Evolutionary conservation across 2,329 filamentous ascomycete genomes (phyloP), one percentile per base, ranked within the genome.

Genomic region (Diaporthe citri): DNA sequence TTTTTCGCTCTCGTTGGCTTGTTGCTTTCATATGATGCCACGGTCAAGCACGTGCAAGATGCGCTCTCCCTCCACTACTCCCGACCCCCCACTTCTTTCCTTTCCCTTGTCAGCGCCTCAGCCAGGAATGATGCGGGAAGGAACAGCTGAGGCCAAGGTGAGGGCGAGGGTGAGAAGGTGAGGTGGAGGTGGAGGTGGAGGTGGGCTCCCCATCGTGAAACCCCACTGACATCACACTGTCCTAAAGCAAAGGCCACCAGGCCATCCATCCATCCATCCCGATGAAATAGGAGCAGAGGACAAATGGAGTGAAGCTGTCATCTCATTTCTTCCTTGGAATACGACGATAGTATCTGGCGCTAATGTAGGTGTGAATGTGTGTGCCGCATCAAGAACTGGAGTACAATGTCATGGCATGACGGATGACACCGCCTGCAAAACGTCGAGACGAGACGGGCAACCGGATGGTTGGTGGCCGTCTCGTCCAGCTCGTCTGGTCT

Each of bases 141-240:
- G 43, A n/a, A 31, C 43, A 36, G 43, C 43, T 67, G 28, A 67
- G 62, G 62, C 31, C 20, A 51, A 36, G 62, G 43, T 36, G 43
- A 51, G 43, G 31, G 43, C 43, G 43, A 51, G 31, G 62, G 43
- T 25, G 62, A 67, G 43, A 25, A 34, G 60, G 41, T 34, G 31
- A 67, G 22, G 28, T 66, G 43, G 39, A 48, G 41, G 9, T 66
- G 43, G 39, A 48, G 41, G 9, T 17, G 36, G 25, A 36, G 28
- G 28, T 36, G 17, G 43, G 34, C 67, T 43, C 25, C 34, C 28
- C n/a, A 70, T 56, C 39, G 51, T 31, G 36, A 43, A 70, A 46
- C 51, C 36, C 66, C 51, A 71, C 69, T 59, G 34, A 56, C 67
- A 57, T 71, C 55, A 59, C 66, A 56, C 48, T 55, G 52, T 71